Evolutionary conservation across 257 asterid genomes (phyloP).

Genomic region (Salvia miltiorrhiza): DNA sequence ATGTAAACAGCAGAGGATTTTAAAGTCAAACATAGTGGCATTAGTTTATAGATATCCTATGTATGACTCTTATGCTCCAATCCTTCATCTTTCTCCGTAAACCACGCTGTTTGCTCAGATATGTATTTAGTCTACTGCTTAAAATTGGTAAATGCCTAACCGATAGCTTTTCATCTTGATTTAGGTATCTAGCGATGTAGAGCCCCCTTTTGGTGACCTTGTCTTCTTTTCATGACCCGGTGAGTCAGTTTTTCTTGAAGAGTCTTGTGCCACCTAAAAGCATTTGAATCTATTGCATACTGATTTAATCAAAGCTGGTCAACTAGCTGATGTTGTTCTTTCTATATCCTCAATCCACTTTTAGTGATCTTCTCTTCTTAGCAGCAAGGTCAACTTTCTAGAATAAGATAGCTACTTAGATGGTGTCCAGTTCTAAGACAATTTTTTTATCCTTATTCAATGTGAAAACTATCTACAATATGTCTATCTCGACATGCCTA

Average conservation of each 20-base stretch:
- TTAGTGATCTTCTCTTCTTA: neutral
- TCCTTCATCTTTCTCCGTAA: constrained; percentile 19
- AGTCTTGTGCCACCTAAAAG: constrained; percentile 13
- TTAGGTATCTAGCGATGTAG: constrained; percentile 95
- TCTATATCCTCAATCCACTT: constrained; percentile 7
- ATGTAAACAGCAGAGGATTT: neutral
- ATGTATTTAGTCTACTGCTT: constrained; percentile 16
- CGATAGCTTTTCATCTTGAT: constrained; percentile 56
- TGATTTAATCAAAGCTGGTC: constrained; percentile 17
- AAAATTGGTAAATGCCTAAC: constrained; percentile 45
- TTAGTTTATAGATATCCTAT: neutral
- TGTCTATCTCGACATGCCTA: constrained; percentile 24
- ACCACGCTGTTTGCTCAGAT: neutral
- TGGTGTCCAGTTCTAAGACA: neutral
- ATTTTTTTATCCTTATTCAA: constrained; percentile 21
- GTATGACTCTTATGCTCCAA: constrained; percentile 2
- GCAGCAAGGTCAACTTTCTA: constrained; percentile 16
- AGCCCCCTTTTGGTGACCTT: constrained; percentile 60
- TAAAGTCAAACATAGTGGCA: neutral
- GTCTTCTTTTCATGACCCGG: constrained; percentile 53
- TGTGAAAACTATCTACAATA: constrained; percentile 9
- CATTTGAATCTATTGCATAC: constrained; percentile 15
- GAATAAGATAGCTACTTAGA: neutral
- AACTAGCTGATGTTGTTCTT: constrained; percentile 2
- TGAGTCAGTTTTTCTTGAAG: constrained; percentile 47